Evolutionary conservation across 306 rosid genomes (phyloP), one percentile per base, ranked within the genome.

Genomic region (Glycine soja): DNA sequence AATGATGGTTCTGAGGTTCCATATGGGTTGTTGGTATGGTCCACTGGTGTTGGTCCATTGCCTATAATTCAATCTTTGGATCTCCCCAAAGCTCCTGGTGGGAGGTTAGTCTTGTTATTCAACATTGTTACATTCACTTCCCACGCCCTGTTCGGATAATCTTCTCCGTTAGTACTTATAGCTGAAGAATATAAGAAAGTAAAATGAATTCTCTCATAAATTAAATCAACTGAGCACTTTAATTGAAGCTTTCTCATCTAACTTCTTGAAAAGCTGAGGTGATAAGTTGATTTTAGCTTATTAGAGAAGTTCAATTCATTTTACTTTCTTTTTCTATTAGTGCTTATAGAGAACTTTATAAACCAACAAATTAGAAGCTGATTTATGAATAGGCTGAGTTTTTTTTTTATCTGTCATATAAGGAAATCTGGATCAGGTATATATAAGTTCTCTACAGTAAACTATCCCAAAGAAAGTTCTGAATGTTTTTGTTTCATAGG

Each of bases 31-130:
- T 63, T 93, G 61, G 97, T 93, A 34, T 93, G 97, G 97, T 91
- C 97, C 53, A 93, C 97, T 6, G 97, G 97, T 70, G 97, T 93
- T 82, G 97, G 97, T 58, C 97, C 97, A 53, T 88, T 96, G 45
- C 79, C 97, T 65, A 80, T 93, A 51, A 85, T 90, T 58, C 88
- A 87, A 15, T 78, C 91, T 54, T 36, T 93, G 62, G 89, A 86
- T 46, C 85, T 93, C 68, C 91, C 97, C 5, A 93, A 93, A 83
- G 82, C 97, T 86, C 90, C 97, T 6, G 94, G 93, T 80, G 97
- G 97, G 82, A 87, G 97, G 97, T 88, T 46, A 74, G 75, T 69
- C 67, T 13, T 12, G 65, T 72, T 42, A 11, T 42, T 77, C 46
- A 64, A 59, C 32, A 70, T 53, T 42, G 13, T 83, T 70, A 64